Evolutionary conservation across 208 protist species (phyloP).

Genomic region (Phytomonas francai): DNA sequence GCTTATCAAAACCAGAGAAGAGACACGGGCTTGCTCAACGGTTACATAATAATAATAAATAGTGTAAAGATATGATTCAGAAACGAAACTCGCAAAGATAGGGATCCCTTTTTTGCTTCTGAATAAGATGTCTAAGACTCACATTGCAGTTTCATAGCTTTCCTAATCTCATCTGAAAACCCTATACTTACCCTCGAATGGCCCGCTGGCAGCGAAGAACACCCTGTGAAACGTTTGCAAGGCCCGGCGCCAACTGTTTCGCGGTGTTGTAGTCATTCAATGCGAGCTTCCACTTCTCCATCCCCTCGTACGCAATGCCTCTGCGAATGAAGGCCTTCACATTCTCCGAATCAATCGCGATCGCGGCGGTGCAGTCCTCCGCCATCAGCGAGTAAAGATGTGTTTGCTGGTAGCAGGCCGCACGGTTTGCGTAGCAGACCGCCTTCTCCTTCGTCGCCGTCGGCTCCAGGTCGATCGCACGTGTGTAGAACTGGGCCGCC

Average conservation of each 20-base stretch:
- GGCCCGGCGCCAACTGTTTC: conserved; percentile 44
- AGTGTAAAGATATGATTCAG: background rate
- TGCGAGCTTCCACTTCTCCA: conserved; percentile 88
- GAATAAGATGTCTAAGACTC: background rate
- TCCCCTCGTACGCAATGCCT: conserved; percentile 86
- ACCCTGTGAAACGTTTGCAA: conserved; percentile 57
- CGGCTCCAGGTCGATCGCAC: conserved; percentile 80
- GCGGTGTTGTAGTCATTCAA: conserved; percentile 80
- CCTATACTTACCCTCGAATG: conserved; percentile 20
- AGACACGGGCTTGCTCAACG: background rate
- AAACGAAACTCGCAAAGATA: background rate
- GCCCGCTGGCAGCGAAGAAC: conserved; percentile 75
- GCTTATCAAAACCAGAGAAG: background rate
- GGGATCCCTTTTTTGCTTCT: background rate
- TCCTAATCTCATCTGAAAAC: background rate
- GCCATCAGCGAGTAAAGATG: conserved; percentile 82
- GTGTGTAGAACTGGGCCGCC: conserved; percentile 82
- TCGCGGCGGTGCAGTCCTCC: conserved; percentile 75
- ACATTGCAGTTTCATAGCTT: background rate
- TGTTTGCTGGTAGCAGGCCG: conserved; percentile 87
- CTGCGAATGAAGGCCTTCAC: conserved; percentile 88
- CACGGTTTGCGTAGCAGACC: conserved; percentile 86
- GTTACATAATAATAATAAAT: conserved; percentile 3
- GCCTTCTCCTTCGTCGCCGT: conserved; percentile 63
- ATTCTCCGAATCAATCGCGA: conserved; percentile 66